Conservation (phyloP, 345 rosid species). For the Eucalyptus cloeziana region DNA sequence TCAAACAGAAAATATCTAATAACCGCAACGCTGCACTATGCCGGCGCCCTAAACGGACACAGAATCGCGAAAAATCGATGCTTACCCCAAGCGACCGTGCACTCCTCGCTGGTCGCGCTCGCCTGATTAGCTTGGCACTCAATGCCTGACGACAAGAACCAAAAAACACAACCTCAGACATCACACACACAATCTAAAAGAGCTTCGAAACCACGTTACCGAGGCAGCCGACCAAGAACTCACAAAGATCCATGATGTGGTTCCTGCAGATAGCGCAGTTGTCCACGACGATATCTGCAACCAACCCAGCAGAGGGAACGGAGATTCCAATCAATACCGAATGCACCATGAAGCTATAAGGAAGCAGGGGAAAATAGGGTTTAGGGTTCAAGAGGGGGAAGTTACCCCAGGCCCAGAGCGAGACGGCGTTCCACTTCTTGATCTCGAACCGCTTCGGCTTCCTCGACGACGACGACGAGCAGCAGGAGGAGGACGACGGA, state of each 20-base stretch:
- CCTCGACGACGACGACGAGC: constrained; percentile 2
- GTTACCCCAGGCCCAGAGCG: constrained; percentile 80
- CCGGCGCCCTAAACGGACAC: rapidly evolving
- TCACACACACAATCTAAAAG: not conserved
- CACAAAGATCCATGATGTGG: constrained; percentile 96
- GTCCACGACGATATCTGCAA: constrained; percentile 82
- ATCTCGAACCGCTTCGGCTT: constrained; percentile 80
- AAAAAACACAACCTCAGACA: not conserved
- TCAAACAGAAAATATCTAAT: not conserved
- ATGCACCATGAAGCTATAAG: not conserved
- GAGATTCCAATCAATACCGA: not conserved
- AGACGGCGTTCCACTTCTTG: constrained; percentile 78
- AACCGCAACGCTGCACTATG: not conserved
- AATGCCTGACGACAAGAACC: constrained; percentile 36
- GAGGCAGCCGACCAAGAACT: not conserved
- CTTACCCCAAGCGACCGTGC: constrained; percentile 97
- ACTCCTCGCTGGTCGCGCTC: constrained; percentile 87
- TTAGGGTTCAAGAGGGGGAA: not conserved
- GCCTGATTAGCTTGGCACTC: constrained; percentile 97
- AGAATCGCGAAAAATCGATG: not conserved
- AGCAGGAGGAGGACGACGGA: not conserved
- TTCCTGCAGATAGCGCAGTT: constrained; percentile 93
- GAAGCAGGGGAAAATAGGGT: not conserved
- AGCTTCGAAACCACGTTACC: not conserved
- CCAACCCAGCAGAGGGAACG: not conserved